A percentile compares a stretch with the other conserved stretches of the same genome.
These are phyloP conservation scores for Mycena galericulata DNA, from an alignment of 768 basidiomycete species.

Conservation along the genomic window DNA sequence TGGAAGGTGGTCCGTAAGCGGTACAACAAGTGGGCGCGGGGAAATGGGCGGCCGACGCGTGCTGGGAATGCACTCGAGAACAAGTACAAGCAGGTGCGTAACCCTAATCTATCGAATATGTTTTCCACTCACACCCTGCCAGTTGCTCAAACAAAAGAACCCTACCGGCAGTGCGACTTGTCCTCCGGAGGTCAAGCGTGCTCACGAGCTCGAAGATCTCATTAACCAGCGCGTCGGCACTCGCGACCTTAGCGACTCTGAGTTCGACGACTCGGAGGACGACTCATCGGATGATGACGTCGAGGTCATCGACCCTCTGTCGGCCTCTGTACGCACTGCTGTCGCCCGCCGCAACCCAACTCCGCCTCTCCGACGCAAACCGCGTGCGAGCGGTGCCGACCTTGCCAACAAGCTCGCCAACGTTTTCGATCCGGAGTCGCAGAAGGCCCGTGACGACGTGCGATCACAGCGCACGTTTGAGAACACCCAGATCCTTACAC, in stretches of 20 bases:
- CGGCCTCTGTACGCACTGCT: no score
- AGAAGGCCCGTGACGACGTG: slow-evolving; percentile 3
- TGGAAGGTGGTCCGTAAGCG: neutral
- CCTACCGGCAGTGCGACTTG: slow-evolving; percentile 10
- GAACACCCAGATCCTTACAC: slow-evolving; percentile 4
- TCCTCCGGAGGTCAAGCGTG: slow-evolving; percentile 9
- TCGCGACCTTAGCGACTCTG: slow-evolving; percentile 15
- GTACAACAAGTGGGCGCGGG: neutral
- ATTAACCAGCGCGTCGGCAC: slow-evolving; percentile 11
- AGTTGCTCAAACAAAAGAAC: slow-evolving; percentile 2
- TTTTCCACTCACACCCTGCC: neutral
- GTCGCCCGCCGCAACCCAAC: no score
- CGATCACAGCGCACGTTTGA: slow-evolving; percentile 14
- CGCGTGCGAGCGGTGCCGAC: neutral
- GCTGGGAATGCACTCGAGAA: neutral
- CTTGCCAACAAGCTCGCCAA: neutral
- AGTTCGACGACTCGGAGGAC: neutral
- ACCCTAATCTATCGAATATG: neutral
- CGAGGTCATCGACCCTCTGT: no score
- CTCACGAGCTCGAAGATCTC: slow-evolving; percentile 18
- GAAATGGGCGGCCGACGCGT: neutral
- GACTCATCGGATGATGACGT: neutral
- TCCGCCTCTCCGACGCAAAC: slow-evolving; percentile 5
- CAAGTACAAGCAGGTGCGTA: slow-evolving; percentile 5
- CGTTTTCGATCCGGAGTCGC: neutral